A percentile compares a stretch with the other conserved stretches of the same genome.
These are phyloP conservation scores for Xylaria curta DNA, from an alignment of 495 filamentous ascomycete species.

Conservation along the genomic window DNA sequence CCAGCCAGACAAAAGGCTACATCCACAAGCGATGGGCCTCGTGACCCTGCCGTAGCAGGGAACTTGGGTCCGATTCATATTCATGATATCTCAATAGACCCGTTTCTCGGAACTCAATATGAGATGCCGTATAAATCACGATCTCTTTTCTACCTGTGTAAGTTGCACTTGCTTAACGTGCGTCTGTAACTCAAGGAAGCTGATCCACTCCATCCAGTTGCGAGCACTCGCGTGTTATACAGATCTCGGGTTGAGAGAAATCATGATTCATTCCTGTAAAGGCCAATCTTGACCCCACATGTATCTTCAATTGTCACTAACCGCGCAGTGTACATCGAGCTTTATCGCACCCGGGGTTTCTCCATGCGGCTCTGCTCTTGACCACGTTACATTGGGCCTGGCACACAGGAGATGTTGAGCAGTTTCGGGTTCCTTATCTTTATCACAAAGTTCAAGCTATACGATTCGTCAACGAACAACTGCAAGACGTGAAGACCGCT, in stretches of 20 bases:
- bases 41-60: constrained; percentile 18
- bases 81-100: constrained; percentile 32
- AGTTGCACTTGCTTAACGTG: constrained; percentile 25
- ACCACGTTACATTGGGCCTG: constrained; percentile 44
- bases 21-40: constrained; percentile 24
- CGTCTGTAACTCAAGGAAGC: constrained; percentile 8
- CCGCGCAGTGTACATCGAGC: constrained; percentile 39
- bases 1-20: constrained; percentile 26
- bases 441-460: constrained; percentile 44
- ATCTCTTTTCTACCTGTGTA: constrained; percentile 43
- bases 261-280: constrained; percentile 42
- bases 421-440: constrained; percentile 42
- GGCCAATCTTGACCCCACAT: not conserved
- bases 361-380: constrained; percentile 42
- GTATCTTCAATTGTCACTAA: constrained; percentile 25
- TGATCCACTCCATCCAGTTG: constrained; percentile 32
- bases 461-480: constrained; percentile 47
- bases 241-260: constrained; percentile 38
- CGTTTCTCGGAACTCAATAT: constrained; percentile 39
- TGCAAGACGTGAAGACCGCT: constrained; percentile 37
- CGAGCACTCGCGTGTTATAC: constrained; percentile 38
- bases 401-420: constrained; percentile 42
- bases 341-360: constrained; percentile 43
- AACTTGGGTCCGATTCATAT: constrained; percentile 30
- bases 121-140: constrained; percentile 40